Evolutionary conservation across 176 grass and related monocot genomes (phyloP).

Genomic region (Pontederia paniculata): DNA sequence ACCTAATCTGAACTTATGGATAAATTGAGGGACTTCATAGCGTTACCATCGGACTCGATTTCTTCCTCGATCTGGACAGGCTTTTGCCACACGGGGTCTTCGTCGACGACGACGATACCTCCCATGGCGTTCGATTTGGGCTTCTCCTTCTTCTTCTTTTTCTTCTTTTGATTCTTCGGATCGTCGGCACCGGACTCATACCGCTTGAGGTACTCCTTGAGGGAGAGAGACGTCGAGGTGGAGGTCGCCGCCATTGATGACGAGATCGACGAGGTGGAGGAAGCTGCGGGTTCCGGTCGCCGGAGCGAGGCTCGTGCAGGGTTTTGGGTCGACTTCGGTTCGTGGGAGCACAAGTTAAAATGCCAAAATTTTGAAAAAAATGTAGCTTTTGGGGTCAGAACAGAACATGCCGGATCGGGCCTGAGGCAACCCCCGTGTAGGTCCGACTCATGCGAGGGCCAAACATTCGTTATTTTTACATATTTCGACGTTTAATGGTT

Average conservation of each 20-base stretch:
- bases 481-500: too few relatives aligned
- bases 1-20: constrained; percentile 3
- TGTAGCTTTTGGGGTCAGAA: too few relatives aligned
- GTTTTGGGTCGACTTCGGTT: too few relatives aligned
- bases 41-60: constrained; percentile 35
- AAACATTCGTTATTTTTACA: too few relatives aligned
- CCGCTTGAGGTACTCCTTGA: constrained; percentile 88
- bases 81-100: constrained; percentile 96
- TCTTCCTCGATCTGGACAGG: constrained; percentile 65
- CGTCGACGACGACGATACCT: constrained; percentile 82
- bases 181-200: constrained; percentile 43
- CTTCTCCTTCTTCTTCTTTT: constrained; percentile 77
- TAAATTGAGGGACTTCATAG: too few relatives aligned
- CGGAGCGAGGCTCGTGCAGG: too few relatives aligned
- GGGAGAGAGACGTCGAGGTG: constrained; percentile 30
- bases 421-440: too few relatives aligned
- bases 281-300: too few relatives aligned
- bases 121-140: constrained; percentile 30
- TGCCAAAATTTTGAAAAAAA: too few relatives aligned
- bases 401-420: too few relatives aligned
- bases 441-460: too few relatives aligned
- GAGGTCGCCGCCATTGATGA: constrained; percentile 1
- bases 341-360: too few relatives aligned
- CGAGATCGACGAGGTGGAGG: not conserved
- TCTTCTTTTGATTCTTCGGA: constrained; percentile 40